phyloP scores from a whole-genome alignment of 305 asterid genomes.

The Solanum hybrid region DNA sequence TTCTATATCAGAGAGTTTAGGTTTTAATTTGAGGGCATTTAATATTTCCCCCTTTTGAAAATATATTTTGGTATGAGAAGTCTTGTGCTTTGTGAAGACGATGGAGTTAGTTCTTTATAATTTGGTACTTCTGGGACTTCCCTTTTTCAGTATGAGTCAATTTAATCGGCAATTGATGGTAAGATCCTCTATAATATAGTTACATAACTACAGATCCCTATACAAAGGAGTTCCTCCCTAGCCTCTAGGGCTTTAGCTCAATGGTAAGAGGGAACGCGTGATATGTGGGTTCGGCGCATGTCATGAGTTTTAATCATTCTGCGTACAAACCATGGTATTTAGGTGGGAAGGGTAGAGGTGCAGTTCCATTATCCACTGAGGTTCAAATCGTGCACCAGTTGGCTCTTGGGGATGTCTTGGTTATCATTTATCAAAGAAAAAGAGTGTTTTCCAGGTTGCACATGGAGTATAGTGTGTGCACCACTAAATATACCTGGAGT shows the following conservation, averaged over 20 bases:
- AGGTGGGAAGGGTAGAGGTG: background rate
- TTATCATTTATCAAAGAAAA: background rate
- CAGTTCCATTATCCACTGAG: background rate
- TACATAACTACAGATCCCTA: background rate
- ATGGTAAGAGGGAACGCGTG: background rate
- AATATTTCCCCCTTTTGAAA: background rate
- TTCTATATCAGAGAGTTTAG: background rate
- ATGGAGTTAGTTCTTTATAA: background rate
- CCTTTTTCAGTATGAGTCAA: background rate
- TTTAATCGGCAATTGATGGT: background rate
- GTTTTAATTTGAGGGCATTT: background rate
- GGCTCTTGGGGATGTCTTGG: background rate
- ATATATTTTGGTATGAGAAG: background rate
- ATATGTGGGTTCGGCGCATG: background rate
- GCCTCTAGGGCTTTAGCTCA: background rate
- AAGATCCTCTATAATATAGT: background rate
- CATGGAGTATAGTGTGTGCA: background rate
- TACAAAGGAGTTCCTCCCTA: background rate
- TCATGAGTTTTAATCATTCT: background rate
- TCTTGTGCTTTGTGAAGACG: background rate
- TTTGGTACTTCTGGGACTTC: background rate
- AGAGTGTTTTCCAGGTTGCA: background rate
- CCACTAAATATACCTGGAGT: background rate
- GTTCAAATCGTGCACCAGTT: background rate
- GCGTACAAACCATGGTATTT: background rate